phyloP scores from a whole-genome alignment of 257 asterid genomes.

The Solanum medicagineum region DNA sequence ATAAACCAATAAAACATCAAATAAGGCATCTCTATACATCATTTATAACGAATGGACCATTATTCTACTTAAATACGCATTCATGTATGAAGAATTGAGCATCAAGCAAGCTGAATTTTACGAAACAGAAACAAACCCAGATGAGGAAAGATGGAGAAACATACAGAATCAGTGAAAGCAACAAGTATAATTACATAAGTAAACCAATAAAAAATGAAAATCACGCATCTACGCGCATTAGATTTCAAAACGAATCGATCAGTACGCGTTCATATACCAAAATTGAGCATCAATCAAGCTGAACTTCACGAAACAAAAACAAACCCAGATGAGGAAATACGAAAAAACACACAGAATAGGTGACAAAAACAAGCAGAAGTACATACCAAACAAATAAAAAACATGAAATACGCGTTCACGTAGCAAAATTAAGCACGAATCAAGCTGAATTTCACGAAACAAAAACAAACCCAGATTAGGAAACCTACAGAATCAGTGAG shows the following conservation, averaged over 20 bases:
- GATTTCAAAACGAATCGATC: too few relatives aligned
- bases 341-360: not conserved
- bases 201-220: not conserved
- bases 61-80: not conserved
- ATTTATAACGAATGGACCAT: not conserved
- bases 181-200: not conserved
- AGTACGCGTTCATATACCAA: not conserved
- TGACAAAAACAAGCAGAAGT: not conserved
- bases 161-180: not conserved
- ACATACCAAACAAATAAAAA: not conserved
- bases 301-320: not conserved
- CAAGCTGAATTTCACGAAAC: not conserved
- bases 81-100: too few relatives aligned
- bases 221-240: too few relatives aligned
- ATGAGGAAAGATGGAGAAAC: not conserved
- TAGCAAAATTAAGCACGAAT: not conserved
- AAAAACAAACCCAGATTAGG: not conserved
- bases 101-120: too few relatives aligned
- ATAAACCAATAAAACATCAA: not conserved
- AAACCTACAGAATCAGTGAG: constrained; percentile 20
- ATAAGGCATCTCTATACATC: not conserved
- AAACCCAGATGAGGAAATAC: not conserved
- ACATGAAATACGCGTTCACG: not conserved
- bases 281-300: not conserved
- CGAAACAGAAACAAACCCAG: not conserved